Percentiles rank a stretch among this genome's conserved stretches.
Evolutionary conservation across 202 grass and related monocot genomes (phyloP).

Genomic region (Schoenoplectus tabernaemontani): DNA sequence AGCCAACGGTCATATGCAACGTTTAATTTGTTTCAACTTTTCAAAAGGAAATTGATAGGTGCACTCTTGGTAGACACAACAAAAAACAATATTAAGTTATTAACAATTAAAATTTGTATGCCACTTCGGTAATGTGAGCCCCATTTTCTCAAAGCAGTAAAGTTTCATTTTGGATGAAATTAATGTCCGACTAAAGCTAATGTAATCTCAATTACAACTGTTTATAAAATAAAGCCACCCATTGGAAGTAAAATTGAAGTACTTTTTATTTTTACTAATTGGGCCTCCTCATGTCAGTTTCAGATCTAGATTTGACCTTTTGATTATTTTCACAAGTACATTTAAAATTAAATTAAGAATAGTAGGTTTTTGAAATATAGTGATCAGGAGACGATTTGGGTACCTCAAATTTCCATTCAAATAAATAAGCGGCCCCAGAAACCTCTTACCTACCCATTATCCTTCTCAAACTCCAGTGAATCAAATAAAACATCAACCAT

Average conservation of each 20-base stretch:
- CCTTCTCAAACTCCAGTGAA: background rate
- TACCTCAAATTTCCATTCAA: conserved; percentile 12
- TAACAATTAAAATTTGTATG: background rate
- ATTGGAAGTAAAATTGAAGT: background rate
- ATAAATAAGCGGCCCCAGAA: background rate
- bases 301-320: background rate
- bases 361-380: too few relatives aligned
- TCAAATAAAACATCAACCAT: background rate
- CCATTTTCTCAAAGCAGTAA: background rate
- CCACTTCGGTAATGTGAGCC: background rate
- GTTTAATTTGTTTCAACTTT: background rate
- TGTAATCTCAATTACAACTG: background rate
- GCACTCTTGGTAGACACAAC: background rate
- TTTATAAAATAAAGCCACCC: background rate
- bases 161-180: background rate
- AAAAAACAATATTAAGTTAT: background rate
- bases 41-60: background rate
- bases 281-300: too few relatives aligned
- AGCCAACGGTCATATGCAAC: conserved; percentile 16
- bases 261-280: too few relatives aligned
- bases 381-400: conserved; percentile 15
- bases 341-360: background rate
- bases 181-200: background rate
- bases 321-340: too few relatives aligned
- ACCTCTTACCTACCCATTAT: background rate